These are phyloP conservation scores for Ambrosia hybrid DNA, from an alignment of 140 eudicot species.

Conservation along the genomic window DNA sequence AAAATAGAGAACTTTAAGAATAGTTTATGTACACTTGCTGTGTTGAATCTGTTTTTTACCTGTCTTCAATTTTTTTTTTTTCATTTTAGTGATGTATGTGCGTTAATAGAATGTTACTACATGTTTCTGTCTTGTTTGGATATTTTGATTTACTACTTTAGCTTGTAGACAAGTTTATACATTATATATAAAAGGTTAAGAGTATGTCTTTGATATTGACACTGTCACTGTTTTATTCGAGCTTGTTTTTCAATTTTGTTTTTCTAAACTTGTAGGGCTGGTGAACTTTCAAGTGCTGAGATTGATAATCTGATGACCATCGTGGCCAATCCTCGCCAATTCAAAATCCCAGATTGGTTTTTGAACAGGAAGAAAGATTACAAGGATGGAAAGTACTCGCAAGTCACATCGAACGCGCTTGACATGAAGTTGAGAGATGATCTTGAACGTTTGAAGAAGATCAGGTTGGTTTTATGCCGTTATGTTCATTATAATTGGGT, in stretches of 20 bases:
- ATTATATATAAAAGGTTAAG: too few species aligned
- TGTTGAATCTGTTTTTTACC: neutral
- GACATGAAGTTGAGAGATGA: slow-evolving; percentile 86
- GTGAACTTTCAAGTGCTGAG: slow-evolving; percentile 76
- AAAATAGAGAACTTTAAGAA: neutral
- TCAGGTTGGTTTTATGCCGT: slow-evolving; percentile 43
- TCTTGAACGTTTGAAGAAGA: slow-evolving; percentile 90
- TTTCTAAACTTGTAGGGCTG: slow-evolving; percentile 49
- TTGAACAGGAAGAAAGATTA: slow-evolving; percentile 75
- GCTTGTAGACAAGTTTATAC: neutral
- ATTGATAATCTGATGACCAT: slow-evolving; percentile 68
- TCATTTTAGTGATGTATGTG: neutral
- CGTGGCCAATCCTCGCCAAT: slow-evolving; percentile 30
- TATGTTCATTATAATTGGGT: neutral
- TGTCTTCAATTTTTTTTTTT: neutral
- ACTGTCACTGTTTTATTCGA: neutral
- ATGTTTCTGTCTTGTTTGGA: neutral
- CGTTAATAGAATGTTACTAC: neutral
- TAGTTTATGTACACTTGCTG: neutral
- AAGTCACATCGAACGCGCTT: slow-evolving; percentile 33
- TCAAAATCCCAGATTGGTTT: slow-evolving; percentile 80
- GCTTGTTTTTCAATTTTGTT: neutral
- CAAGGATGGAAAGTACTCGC: slow-evolving; percentile 78
- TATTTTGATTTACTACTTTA: neutral
- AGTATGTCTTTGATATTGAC: neutral